Evolutionary conservation across 2,329 filamentous ascomycete genomes (phyloP).

Genomic region (Colletotrichum orchidophilum): DNA sequence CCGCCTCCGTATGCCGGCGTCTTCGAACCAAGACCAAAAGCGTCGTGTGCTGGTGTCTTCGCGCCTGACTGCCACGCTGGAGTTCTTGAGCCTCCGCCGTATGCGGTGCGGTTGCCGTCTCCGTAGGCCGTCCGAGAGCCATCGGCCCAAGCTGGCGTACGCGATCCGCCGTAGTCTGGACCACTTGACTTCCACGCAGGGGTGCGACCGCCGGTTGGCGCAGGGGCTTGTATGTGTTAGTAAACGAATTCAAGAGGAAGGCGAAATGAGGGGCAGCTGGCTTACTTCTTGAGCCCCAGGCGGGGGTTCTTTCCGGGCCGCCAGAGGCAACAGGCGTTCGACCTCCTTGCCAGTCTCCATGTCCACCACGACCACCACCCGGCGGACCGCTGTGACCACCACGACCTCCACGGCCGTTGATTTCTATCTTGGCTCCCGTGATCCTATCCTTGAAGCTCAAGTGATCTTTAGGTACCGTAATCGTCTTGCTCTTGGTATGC

Average conservation of each 20-base stretch:
- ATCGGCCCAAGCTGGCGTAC: conserved; percentile 77
- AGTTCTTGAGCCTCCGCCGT: conserved; percentile 77
- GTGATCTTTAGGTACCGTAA: conserved; percentile 83
- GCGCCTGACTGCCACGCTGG: conserved; percentile 83
- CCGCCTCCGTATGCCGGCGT: conserved; percentile 68
- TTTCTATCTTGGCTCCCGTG: conserved; percentile 81
- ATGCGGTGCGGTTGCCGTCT: conserved; percentile 79
- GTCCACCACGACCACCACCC: conserved; percentile 55
- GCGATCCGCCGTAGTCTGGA: conserved; percentile 62
- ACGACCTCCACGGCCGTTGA: conserved; percentile 61
- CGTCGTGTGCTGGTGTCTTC: conserved; percentile 73
- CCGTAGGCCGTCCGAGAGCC: conserved; percentile 76
- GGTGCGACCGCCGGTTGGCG: conserved; percentile 64
- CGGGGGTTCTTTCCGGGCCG: conserved; percentile 76
- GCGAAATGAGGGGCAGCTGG: conserved; percentile 35
- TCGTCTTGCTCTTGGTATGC: conserved; percentile 92
- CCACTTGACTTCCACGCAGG: conserved; percentile 66
- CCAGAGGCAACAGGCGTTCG: conserved; percentile 73
- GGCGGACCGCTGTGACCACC: conserved; percentile 50
- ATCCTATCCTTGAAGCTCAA: conserved; percentile 87
- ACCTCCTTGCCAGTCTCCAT: conserved; percentile 68
- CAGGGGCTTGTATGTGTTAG: conserved; percentile 58
- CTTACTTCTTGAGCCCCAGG: conserved; percentile 78
- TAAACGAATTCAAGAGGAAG: not conserved
- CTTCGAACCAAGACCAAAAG: conserved; percentile 74